Conservation (phyloP, 176 grass and related monocot genomes). For the Hsuehochloa calcarea region DNA sequence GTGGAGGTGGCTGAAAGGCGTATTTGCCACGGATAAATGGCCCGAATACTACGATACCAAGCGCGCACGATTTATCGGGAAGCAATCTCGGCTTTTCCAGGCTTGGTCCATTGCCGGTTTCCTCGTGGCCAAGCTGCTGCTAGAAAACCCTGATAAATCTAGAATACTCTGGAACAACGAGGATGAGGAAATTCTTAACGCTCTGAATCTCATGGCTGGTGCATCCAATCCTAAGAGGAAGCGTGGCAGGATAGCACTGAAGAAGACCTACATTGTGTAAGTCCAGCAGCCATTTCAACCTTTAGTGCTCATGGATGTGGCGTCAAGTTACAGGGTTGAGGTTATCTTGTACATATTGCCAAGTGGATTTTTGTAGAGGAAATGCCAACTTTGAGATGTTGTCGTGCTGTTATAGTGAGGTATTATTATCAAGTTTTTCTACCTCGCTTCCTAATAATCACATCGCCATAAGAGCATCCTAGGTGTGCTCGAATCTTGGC, state of each 20-base stretch:
- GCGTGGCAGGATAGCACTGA: conserved; percentile 50
- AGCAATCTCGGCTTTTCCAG: conserved; percentile 66
- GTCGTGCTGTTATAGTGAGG: neutral
- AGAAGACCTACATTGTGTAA: conserved; percentile 75
- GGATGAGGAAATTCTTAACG: conserved; percentile 71
- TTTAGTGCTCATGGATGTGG: neutral
- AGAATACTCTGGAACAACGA: conserved; percentile 79
- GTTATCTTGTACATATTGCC: neutral
- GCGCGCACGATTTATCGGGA: conserved; percentile 66
- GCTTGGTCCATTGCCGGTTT: conserved; percentile 84
- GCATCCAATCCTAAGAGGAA: conserved; percentile 40
- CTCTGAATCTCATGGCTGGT: conserved; percentile 57
- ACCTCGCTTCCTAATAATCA: neutral
- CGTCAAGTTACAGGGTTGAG: conserved; percentile 9
- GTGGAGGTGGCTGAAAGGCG: conserved; percentile 67
- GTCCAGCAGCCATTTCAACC: neutral
- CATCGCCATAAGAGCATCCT: too few relatives aligned
- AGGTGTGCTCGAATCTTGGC: too few relatives aligned
- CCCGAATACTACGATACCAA: conserved; percentile 91
- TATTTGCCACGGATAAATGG: conserved; percentile 71
- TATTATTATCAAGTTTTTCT: neutral
- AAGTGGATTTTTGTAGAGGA: neutral
- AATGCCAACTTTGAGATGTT: neutral
- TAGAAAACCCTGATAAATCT: conserved; percentile 67
- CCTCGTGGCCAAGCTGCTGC: conserved; percentile 73